Percentiles rank a stretch among this genome's conserved stretches.
phyloP scores from a whole-genome alignment of 352 stramenopile genomes.

The Peronospora farinosa region DNA sequence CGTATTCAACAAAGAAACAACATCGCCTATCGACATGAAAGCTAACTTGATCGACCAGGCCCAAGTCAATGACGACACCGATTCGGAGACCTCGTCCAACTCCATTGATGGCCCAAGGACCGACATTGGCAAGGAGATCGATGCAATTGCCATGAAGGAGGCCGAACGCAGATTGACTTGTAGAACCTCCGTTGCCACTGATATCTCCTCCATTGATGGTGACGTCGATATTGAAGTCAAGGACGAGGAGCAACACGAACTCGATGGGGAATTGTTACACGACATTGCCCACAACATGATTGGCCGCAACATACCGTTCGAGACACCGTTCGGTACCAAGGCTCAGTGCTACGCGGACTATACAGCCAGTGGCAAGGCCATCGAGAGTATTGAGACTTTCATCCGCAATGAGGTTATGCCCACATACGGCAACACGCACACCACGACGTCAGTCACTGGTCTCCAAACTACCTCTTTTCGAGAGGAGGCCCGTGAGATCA shows the following conservation, averaged over 20 bases:
- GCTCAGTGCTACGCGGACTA: constrained; percentile 94
- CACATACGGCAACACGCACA: constrained; percentile 97
- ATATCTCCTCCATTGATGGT: constrained; percentile 18
- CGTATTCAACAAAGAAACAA: constrained; percentile 11
- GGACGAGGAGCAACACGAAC: constrained; percentile 16
- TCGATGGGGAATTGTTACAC: constrained; percentile 30
- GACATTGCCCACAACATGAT: constrained; percentile 51
- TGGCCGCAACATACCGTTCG: constrained; percentile 43
- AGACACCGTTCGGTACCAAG: constrained; percentile 62
- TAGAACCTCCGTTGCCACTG: constrained; percentile 22
- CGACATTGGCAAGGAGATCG: constrained; percentile 14
- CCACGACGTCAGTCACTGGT: constrained; percentile 73
- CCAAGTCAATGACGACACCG: constrained; percentile 12
- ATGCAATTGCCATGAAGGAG: constrained; percentile 17
- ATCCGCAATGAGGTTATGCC: constrained; percentile 86
- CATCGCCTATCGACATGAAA: constrained; percentile 23
- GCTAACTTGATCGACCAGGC: constrained; percentile 15
- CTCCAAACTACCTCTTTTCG: constrained; percentile 91
- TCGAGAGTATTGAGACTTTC: constrained; percentile 90
- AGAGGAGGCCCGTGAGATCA: constrained; percentile 91
- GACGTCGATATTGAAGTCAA: constrained; percentile 7
- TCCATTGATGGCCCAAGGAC: constrained; percentile 15
- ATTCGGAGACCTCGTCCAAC: constrained; percentile 20
- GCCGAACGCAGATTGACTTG: constrained; percentile 19
- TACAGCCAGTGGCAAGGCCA: constrained; percentile 87